Conservation (phyloP, 495 filamentous ascomycete genomes). For the Penicillium subrubescens region DNA sequence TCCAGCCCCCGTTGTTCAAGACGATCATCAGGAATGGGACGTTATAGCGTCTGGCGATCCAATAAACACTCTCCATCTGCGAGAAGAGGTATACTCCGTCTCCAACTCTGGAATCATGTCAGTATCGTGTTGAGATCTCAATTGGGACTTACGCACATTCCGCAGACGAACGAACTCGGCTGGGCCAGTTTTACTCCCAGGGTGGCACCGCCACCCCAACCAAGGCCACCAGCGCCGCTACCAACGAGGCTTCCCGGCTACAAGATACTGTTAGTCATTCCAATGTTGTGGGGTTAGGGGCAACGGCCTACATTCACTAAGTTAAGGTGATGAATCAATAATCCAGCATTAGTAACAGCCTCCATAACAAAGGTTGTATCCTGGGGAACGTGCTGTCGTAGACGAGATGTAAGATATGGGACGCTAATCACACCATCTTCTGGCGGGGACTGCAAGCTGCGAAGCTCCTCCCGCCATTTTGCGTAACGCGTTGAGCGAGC, state of each 20-base stretch:
- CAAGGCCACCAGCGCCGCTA: slow-evolving; percentile 81
- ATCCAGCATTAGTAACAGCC: slow-evolving; percentile 78
- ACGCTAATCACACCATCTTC: slow-evolving; percentile 14
- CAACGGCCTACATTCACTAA: slow-evolving; percentile 14
- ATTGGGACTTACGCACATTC: slow-evolving; percentile 17
- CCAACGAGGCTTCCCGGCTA: slow-evolving; percentile 25
- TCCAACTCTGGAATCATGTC: slow-evolving; percentile 54
- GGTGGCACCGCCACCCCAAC: slow-evolving; percentile 86
- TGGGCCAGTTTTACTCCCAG: slow-evolving; percentile 80
- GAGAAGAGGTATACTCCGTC: slow-evolving; percentile 86
- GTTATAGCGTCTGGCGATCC: slow-evolving; percentile 82
- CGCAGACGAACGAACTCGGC: slow-evolving; percentile 25
- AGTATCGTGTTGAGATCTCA: not conserved
- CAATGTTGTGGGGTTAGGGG: not conserved
- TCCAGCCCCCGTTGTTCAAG: slow-evolving; percentile 83
- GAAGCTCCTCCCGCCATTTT: slow-evolving; percentile 11
- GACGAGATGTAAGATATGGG: slow-evolving; percentile 23
- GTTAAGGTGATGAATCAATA: slow-evolving; percentile 67
- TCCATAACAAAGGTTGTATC: slow-evolving; percentile 83
- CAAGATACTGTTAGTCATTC: not conserved
- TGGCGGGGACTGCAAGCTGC: slow-evolving; percentile 7
- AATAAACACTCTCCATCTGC: slow-evolving; percentile 84
- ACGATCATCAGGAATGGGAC: slow-evolving; percentile 88
- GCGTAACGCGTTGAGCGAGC: slow-evolving; percentile 11
- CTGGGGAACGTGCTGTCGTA: slow-evolving; percentile 64